phyloP scores from a whole-genome alignment of 2,329 filamentous ascomycete genomes.

The Claviceps pazoutovae region DNA sequence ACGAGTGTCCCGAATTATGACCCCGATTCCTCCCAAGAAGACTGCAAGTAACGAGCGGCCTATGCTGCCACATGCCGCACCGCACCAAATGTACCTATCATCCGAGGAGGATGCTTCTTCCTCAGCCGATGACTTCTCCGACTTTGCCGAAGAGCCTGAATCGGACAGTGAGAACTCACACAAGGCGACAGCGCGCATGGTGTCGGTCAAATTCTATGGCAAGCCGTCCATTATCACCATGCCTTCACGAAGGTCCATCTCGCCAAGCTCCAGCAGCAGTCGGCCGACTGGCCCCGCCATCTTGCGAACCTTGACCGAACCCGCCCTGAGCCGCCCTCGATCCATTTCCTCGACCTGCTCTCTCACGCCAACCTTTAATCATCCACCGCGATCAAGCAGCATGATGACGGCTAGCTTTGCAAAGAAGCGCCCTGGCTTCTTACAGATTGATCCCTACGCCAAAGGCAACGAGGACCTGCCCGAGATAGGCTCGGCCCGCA shows the following conservation, averaged over 20 bases:
- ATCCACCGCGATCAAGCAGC: constrained; percentile 30
- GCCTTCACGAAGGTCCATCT: constrained; percentile 26
- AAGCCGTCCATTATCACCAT: constrained; percentile 45
- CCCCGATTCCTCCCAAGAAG: constrained; percentile 21
- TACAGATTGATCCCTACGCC: constrained; percentile 41
- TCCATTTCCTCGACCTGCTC: constrained; percentile 22
- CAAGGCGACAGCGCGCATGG: constrained; percentile 27
- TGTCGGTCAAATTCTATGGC: constrained; percentile 45
- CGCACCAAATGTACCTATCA: constrained; percentile 49
- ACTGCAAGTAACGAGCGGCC: constrained; percentile 16
- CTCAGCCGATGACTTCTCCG: constrained; percentile 45
- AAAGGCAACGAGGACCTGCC: constrained; percentile 15
- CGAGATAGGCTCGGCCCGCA: constrained; percentile 18
- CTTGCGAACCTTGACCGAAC: constrained; percentile 19
- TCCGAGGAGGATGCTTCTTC: constrained; percentile 53
- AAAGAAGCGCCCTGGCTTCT: constrained; percentile 31
- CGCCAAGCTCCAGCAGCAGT: constrained; percentile 23
- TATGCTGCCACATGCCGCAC: constrained; percentile 26
- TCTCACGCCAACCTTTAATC: constrained; percentile 15
- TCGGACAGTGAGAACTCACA: constrained; percentile 25
- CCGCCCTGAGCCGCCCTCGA: constrained; percentile 16
- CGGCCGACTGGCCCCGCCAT: constrained; percentile 13
- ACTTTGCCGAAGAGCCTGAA: constrained; percentile 31
- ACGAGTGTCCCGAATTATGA: constrained; percentile 29
- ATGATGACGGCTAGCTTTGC: constrained; percentile 22